Base-by-base conservation (phyloP, 805 yeast species). In the Tetrapisispora namnaoensis region DNA sequence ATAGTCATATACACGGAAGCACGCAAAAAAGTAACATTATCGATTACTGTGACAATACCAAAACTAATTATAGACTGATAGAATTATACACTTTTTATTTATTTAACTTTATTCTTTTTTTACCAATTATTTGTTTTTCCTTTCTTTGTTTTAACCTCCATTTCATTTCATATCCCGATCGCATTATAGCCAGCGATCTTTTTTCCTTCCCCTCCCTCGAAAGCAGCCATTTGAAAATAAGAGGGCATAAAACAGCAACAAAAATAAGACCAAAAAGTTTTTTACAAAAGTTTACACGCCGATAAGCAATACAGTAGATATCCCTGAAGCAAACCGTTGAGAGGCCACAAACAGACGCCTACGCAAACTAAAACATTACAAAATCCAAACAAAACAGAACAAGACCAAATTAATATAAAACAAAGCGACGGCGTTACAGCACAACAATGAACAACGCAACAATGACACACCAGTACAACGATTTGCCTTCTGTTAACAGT, bases 401-500 rank as follows among this genome's bases (percentile, higher is more conserved):
- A n/a, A n/a, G n/a, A n/a, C n/a, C n/a, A 14, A 34, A 34, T 4
- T 6, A 34, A n/a, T n/a, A n/a, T 16, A 6, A 34, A 6, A 34
- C 16, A 14, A 34, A 14, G 11, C 28, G n/a, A 36, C 38, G 4
- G 38, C 20, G 3, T 10, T 36, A 11, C 13, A 11, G 3, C 3
- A 36, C 20, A 9, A 27, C 14, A 6, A 40, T 40, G 43, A 40
- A 40, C 16, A 40, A 40, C 17, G n/a, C 28, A 32, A 32, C 35
- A 32, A 10, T 32, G 6, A 32, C 35, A 32, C 35, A 32, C 28
- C 28, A 24, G 24, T 30, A 24, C 11, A 40, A 22, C 17, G 67
- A 61, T 42, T 49, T 65, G 30, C 69, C 67, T 16, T 60, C 66
- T 18, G 58, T 65, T 10, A 65, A 59, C 48, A 63, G 68, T 48